These are phyloP conservation scores for Pseudogymnoascus verrucosus DNA, from an alignment of 2,329 filamentous ascomycete species.

Conservation along the genomic window DNA sequence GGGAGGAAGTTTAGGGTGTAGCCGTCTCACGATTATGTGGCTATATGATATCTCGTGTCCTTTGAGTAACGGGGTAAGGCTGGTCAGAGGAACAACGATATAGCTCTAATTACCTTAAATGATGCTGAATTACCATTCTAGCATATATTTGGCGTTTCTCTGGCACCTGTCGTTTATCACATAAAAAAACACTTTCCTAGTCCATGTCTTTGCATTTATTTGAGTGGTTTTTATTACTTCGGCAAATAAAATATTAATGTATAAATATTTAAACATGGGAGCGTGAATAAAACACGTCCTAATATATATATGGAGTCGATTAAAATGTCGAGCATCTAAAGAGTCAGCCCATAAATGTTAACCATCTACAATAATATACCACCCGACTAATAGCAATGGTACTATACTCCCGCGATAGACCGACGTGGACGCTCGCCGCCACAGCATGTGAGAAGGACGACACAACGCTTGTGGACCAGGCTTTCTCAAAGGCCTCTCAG, in stretches of 20 bases:
- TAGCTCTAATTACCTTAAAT: not conserved
- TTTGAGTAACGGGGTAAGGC: not conserved
- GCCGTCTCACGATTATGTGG: not conserved
- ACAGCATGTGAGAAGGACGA: constrained; percentile 11
- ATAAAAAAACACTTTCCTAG: not conserved
- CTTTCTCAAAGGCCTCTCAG: not conserved
- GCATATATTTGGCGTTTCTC: not conserved
- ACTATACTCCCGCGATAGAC: not conserved
- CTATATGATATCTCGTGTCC: too few relatives aligned
- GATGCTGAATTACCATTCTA: not conserved
- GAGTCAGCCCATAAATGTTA: not conserved
- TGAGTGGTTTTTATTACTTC: not conserved
- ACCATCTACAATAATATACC: not conserved
- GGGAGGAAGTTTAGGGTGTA: not conserved
- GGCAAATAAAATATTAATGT: not conserved
- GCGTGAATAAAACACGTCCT: not conserved
- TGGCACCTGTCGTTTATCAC: not conserved
- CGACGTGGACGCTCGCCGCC: not conserved
- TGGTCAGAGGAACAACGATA: not conserved
- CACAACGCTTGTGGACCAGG: constrained; percentile 1
- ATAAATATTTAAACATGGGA: not conserved
- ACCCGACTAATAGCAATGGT: not conserved
- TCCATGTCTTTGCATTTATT: not conserved
- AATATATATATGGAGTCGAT: not conserved
- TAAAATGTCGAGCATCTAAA: not conserved